Conservation (phyloP, 1,284 basidiomycete genomes). For the Ustilago tritici region DNA sequence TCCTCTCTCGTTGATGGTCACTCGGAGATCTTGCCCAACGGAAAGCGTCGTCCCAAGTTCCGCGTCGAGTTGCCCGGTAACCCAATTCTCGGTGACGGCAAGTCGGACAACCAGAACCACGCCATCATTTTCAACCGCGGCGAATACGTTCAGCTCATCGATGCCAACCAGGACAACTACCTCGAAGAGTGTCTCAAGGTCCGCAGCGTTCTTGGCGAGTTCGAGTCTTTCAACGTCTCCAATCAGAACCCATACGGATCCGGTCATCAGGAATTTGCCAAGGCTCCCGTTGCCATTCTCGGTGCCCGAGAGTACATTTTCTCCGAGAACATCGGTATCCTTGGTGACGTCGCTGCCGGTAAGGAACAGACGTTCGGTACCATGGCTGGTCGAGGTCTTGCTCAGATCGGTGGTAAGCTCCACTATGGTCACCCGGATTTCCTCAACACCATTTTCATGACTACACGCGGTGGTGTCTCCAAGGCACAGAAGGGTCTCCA, state of each 20-base stretch:
- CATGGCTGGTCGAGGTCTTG: constrained; percentile 90
- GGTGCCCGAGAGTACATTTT: constrained; percentile 99
- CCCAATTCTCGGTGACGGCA: constrained; percentile 98
- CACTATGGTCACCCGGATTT: constrained; percentile 99
- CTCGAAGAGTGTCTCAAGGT: constrained; percentile 99
- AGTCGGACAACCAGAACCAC: constrained; percentile 99
- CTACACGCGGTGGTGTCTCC: constrained; percentile 95
- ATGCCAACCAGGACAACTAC: constrained; percentile 99
- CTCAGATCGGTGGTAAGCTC: constrained; percentile 97
- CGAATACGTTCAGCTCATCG: constrained; percentile 98
- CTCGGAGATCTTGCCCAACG: constrained; percentile 91
- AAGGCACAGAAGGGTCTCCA: constrained; percentile 99
- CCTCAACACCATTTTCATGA: constrained; percentile 98
- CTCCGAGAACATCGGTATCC: constrained; percentile 99
- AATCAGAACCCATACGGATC: constrained; percentile 92
- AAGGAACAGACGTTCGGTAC: constrained; percentile 99
- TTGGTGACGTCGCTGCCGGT: constrained; percentile 96
- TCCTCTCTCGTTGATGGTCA: constrained; percentile 97
- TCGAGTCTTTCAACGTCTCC: constrained; percentile 91
- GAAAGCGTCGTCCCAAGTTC: constrained; percentile 93
- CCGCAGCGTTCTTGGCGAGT: constrained; percentile 96
- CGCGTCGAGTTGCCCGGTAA: constrained; percentile 98
- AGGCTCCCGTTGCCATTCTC: constrained; percentile 92
- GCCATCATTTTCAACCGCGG: constrained; percentile 99
- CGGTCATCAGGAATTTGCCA: constrained; percentile 75